Conservation (phyloP, 192 early-diverging fungal species). For the Coemansia sp. region DNA sequence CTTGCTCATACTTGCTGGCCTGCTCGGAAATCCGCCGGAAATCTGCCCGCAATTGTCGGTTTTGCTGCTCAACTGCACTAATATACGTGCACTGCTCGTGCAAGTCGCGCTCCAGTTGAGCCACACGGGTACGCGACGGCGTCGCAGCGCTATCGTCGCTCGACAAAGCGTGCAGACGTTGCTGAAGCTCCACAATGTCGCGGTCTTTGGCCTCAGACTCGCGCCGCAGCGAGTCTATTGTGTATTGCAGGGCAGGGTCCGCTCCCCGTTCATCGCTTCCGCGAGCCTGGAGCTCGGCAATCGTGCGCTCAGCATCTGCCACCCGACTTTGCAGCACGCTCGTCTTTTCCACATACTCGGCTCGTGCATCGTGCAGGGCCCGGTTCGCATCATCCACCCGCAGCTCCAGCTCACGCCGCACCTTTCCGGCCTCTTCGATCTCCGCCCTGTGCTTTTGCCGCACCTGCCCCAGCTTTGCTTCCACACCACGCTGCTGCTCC, state of each 20-base stretch:
- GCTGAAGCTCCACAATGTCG: conserved; percentile 16
- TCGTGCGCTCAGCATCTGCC: conserved; percentile 27
- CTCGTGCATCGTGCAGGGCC: conserved; percentile 1
- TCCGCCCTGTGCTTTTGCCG: conserved; percentile 25
- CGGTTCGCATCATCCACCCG: conserved; percentile 12
- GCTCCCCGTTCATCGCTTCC: neutral
- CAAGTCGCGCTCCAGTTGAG: conserved; percentile 50
- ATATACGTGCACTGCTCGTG: conserved; percentile 59
- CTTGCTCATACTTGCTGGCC: conserved; percentile 55
- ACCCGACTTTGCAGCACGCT: conserved; percentile 19
- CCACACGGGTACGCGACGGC: conserved; percentile 26
- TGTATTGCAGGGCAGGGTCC: conserved; percentile 20
- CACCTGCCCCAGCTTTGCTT: conserved; percentile 53
- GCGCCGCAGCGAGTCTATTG: conserved; percentile 6
- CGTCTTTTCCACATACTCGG: conserved; percentile 14
- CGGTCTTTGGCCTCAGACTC: conserved; percentile 15
- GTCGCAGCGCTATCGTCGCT: neutral
- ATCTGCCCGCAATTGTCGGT: conserved; percentile 57
- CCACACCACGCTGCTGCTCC: conserved; percentile 50
- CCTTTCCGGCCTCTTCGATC: conserved; percentile 21
- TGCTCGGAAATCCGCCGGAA: conserved; percentile 45
- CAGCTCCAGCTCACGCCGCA: conserved; percentile 11
- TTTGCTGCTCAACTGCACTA: conserved; percentile 55
- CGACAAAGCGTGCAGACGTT: conserved; percentile 5
- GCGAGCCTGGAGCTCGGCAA: conserved; percentile 18